A percentile compares a stretch with the other conserved stretches of the same genome.
Evolutionary conservation across 2,329 filamentous ascomycete genomes (phyloP).

Genomic region (Metarhizium brunneum): DNA sequence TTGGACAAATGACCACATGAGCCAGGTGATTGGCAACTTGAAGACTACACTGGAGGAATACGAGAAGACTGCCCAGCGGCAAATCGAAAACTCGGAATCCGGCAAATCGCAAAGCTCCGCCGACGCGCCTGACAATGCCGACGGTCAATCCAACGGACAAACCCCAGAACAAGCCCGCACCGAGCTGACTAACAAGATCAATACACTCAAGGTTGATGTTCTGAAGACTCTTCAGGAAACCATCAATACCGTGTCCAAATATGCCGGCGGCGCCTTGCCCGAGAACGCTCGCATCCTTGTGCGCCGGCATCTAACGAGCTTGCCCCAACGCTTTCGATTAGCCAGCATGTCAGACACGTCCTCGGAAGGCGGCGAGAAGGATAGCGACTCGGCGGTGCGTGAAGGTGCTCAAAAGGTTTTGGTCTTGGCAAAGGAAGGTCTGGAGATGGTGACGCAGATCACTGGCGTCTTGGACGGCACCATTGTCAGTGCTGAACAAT

Average conservation of each 20-base stretch:
- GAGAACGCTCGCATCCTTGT: slow-evolving; percentile 82
- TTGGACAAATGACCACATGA: slow-evolving; percentile 74
- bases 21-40: slow-evolving; percentile 63
- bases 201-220: slow-evolving; percentile 58
- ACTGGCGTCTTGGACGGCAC: slow-evolving; percentile 82
- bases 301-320: slow-evolving; percentile 69
- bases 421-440: slow-evolving; percentile 76
- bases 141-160: slow-evolving; percentile 7
- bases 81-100: slow-evolving; percentile 7
- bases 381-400: slow-evolving; percentile 26
- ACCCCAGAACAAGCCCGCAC: slow-evolving; percentile 20
- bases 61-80: slow-evolving; percentile 35
- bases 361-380: slow-evolving; percentile 19
- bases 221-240: slow-evolving; percentile 73
- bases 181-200: slow-evolving; percentile 54
- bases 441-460: slow-evolving; percentile 92
- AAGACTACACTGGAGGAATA: slow-evolving; percentile 73
- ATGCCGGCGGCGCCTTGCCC: slow-evolving; percentile 83
- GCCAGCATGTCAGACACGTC: slow-evolving; percentile 43
- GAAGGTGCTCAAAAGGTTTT: slow-evolving; percentile 68
- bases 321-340: slow-evolving; percentile 74
- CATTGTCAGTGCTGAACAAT: slow-evolving; percentile 80
- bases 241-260: slow-evolving; percentile 77
- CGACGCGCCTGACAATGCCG: not conserved
- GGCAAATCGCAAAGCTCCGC: not conserved